Conservation (phyloP, 495 filamentous ascomycete genomes). For the Penicillium fimorum region DNA sequence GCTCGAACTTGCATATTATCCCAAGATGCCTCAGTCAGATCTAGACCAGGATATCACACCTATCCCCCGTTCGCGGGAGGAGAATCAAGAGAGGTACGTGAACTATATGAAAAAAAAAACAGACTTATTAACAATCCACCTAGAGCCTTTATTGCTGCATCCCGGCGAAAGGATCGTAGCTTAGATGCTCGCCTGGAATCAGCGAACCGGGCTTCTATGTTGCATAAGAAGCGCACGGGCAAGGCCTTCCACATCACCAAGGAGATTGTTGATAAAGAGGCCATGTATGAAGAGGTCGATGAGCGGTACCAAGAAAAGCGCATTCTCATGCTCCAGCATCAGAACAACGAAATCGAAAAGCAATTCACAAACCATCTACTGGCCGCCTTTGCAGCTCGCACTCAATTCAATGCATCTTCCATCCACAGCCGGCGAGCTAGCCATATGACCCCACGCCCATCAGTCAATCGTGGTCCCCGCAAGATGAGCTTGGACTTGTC, state of each 20-base stretch:
- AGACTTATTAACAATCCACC: neutral
- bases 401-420: slow-evolving; percentile 14
- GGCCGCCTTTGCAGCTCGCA: slow-evolving; percentile 30
- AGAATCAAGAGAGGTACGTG: slow-evolving; percentile 81
- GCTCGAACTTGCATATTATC: neutral
- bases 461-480: slow-evolving; percentile 30
- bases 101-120: no score
- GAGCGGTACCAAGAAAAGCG: slow-evolving; percentile 55
- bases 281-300: slow-evolving; percentile 98
- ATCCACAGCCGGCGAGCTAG: slow-evolving; percentile 27
- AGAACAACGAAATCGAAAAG: slow-evolving; percentile 44
- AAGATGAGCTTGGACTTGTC: slow-evolving; percentile 47
- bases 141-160: slow-evolving; percentile 93
- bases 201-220: slow-evolving; percentile 79
- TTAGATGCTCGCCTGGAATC: slow-evolving; percentile 89
- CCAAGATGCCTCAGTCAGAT: slow-evolving; percentile 27
- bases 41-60: slow-evolving; percentile 39
- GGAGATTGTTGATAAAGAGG: slow-evolving; percentile 85
- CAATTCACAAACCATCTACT: slow-evolving; percentile 43
- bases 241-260: slow-evolving; percentile 79
- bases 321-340: slow-evolving; percentile 43
- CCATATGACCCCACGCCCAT: slow-evolving; percentile 26
- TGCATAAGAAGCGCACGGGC: slow-evolving; percentile 88
- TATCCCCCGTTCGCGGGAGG: slow-evolving; percentile 56
- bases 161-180: slow-evolving; percentile 83